Evolutionary conservation across 371 early-diverging fungal genomes (phyloP).

Genomic region (Mucor sp.): DNA sequence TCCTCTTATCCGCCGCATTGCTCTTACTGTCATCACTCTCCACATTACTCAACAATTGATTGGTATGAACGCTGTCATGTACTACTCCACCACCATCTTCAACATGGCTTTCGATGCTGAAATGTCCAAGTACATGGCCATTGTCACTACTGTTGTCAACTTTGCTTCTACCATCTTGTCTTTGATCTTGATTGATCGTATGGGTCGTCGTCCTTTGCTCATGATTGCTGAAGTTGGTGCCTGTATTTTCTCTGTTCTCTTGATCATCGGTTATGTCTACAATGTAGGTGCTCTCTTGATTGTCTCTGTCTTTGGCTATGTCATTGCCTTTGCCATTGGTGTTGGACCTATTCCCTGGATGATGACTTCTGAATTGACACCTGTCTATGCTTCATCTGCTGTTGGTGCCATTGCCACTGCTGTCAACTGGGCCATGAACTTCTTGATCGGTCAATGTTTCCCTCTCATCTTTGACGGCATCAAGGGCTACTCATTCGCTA

Average conservation of each 20-base stretch:
- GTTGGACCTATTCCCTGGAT: conserved; percentile 86
- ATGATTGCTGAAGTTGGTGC: conserved; percentile 62
- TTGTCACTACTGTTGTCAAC: conserved; percentile 62
- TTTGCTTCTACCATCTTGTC: conserved; percentile 58
- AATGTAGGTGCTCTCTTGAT: conserved; percentile 55
- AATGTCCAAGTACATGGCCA: conserved; percentile 62
- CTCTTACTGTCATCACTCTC: conserved; percentile 44
- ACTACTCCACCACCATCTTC: conserved; percentile 76
- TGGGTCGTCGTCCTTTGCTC: conserved; percentile 68
- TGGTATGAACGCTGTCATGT: conserved; percentile 85
- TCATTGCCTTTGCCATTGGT: conserved; percentile 81
- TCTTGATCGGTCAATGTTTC: conserved; percentile 26
- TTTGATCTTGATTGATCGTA: conserved; percentile 54
- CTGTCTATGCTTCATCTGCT: conserved; percentile 63
- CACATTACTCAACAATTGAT: conserved; percentile 75
- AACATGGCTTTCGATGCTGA: conserved; percentile 42
- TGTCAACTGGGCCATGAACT: conserved; percentile 60
- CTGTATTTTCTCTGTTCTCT: conserved; percentile 50
- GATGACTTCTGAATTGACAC: conserved; percentile 70
- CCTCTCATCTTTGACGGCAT: conserved; percentile 17
- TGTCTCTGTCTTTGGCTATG: conserved; percentile 71
- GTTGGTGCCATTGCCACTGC: conserved; percentile 54
- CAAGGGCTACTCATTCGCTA: conserved; percentile 20
- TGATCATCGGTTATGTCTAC: conserved; percentile 57
- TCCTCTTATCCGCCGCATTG: conserved; percentile 55